These are phyloP conservation scores for Ophiocordyceps camponoti-leonardi DNA, from an alignment of 2,329 filamentous ascomycete genomes.

Conservation along the genomic window DNA sequence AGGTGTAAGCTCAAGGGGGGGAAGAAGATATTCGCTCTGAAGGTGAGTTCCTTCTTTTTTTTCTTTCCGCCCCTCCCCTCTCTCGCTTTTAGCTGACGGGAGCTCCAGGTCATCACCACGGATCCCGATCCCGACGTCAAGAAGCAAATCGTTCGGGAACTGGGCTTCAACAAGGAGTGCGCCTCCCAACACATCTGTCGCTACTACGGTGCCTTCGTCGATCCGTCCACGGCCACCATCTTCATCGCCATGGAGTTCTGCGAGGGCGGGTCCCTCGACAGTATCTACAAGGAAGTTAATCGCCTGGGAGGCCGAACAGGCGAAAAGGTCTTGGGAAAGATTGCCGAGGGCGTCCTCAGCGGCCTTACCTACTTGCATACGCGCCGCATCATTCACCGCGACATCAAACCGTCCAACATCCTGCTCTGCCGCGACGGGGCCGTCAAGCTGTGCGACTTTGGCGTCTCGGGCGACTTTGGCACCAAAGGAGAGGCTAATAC, in stretches of 20 bases:
- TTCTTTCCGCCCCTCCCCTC: not conserved
- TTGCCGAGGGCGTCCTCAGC: slow-evolving; percentile 85
- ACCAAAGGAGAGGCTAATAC: slow-evolving; percentile 98
- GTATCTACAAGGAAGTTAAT: slow-evolving; percentile 94
- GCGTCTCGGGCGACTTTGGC: slow-evolving; percentile 92
- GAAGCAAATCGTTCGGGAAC: slow-evolving; percentile 91
- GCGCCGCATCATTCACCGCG: slow-evolving; percentile 93
- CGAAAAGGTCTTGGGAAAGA: slow-evolving; percentile 93
- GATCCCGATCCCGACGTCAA: slow-evolving; percentile 96
- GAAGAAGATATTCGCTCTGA: slow-evolving; percentile 89
- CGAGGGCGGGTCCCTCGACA: slow-evolving; percentile 88
- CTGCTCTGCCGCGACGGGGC: slow-evolving; percentile 80
- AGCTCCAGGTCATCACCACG: slow-evolving; percentile 74
- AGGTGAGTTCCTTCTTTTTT: slow-evolving; percentile 36
- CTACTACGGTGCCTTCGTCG: slow-evolving; percentile 94
- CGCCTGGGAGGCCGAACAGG: slow-evolving; percentile 86
- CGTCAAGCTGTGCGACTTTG: slow-evolving; percentile 97
- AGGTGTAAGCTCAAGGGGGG: slow-evolving; percentile 76
- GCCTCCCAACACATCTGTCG: slow-evolving; percentile 91
- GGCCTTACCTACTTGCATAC: slow-evolving; percentile 90
- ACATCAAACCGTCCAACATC: slow-evolving; percentile 98
- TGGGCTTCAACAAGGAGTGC: slow-evolving; percentile 96
- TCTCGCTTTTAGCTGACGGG: not conserved
- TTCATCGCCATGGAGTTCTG: slow-evolving; percentile 99
- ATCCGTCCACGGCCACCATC: slow-evolving; percentile 89